Evolutionary conservation across 495 filamentous ascomycete genomes (phyloP).

Genomic region (Echria macrotheca): DNA sequence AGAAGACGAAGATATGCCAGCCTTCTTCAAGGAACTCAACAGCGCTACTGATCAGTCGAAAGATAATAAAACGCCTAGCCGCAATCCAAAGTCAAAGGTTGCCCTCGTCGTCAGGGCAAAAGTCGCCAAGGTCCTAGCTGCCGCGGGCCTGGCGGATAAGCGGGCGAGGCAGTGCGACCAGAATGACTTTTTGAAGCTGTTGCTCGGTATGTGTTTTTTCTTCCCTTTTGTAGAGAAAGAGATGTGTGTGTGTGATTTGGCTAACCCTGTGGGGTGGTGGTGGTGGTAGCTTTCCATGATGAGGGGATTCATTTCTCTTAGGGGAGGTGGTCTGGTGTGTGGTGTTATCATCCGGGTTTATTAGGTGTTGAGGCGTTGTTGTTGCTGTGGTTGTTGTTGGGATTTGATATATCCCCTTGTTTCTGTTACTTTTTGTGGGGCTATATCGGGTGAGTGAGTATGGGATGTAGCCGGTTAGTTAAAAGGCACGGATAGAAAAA

Average conservation of each 20-base stretch:
- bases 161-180: conserved; percentile 81
- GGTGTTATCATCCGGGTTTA: too few relatives aligned
- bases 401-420: too few relatives aligned
- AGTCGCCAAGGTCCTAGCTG: conserved; percentile 71
- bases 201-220: conserved; percentile 22
- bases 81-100: conserved; percentile 65
- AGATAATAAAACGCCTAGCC: conserved; percentile 40
- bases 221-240: too few relatives aligned
- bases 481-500: too few relatives aligned
- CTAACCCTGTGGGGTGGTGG: too few relatives aligned
- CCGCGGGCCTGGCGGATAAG: conserved; percentile 72
- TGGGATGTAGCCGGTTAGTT: too few relatives aligned
- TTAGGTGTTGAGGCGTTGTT: too few relatives aligned
- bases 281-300: conserved; percentile 69
- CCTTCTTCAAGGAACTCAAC: conserved; percentile 79
- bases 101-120: conserved; percentile 73
- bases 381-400: too few relatives aligned
- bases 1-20: conserved; percentile 52
- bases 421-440: too few relatives aligned
- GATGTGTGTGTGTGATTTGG: too few relatives aligned
- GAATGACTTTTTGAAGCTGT: conserved; percentile 70
- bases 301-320: conserved; percentile 93
- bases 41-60: conserved; percentile 45
- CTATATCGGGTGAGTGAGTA: too few relatives aligned
- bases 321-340: too few relatives aligned